phyloP scores from a whole-genome alignment of 768 basidiomycete genomes.

The Cystoderma amianthinum region DNA sequence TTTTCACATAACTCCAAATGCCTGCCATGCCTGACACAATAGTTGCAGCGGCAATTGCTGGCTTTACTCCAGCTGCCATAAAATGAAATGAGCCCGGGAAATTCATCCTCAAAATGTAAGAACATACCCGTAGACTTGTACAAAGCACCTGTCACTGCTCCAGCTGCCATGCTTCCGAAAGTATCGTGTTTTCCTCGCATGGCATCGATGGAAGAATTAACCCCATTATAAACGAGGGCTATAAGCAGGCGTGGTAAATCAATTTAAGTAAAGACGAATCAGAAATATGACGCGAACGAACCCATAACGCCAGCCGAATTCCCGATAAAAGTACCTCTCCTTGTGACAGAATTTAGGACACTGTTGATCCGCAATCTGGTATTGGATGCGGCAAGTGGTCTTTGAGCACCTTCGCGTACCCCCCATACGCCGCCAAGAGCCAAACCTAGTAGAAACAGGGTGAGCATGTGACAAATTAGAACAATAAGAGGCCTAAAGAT shows the following conservation, averaged over 20 bases:
- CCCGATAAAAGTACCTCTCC: slow-evolving; percentile 95
- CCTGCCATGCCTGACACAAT: slow-evolving; percentile 88
- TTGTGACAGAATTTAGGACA: slow-evolving; percentile 91
- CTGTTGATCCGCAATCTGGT: slow-evolving; percentile 91
- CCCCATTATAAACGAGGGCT: slow-evolving; percentile 95
- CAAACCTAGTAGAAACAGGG: slow-evolving; percentile 69
- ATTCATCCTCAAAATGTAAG: slow-evolving; percentile 20
- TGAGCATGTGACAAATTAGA: slow-evolving; percentile 74
- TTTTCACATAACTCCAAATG: slow-evolving; percentile 93
- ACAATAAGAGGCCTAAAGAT: slow-evolving; percentile 76
- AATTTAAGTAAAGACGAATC: slow-evolving; percentile 20
- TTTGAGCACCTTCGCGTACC: slow-evolving; percentile 84
- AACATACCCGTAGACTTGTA: slow-evolving; percentile 90
- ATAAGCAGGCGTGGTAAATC: slow-evolving; percentile 30
- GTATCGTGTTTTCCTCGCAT: slow-evolving; percentile 89
- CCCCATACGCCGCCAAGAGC: slow-evolving; percentile 95
- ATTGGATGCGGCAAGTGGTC: slow-evolving; percentile 84
- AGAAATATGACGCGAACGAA: slow-evolving; percentile 40
- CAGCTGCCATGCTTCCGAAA: slow-evolving; percentile 87
- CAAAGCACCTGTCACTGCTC: slow-evolving; percentile 82
- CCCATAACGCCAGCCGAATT: slow-evolving; percentile 98
- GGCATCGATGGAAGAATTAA: slow-evolving; percentile 91
- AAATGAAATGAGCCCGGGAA: slow-evolving; percentile 25
- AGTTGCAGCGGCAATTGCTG: slow-evolving; percentile 84
- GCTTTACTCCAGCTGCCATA: slow-evolving; percentile 80